Base-by-base conservation (phyloP, 306 rosid genomes). In the Medicago ruthenica region DNA sequence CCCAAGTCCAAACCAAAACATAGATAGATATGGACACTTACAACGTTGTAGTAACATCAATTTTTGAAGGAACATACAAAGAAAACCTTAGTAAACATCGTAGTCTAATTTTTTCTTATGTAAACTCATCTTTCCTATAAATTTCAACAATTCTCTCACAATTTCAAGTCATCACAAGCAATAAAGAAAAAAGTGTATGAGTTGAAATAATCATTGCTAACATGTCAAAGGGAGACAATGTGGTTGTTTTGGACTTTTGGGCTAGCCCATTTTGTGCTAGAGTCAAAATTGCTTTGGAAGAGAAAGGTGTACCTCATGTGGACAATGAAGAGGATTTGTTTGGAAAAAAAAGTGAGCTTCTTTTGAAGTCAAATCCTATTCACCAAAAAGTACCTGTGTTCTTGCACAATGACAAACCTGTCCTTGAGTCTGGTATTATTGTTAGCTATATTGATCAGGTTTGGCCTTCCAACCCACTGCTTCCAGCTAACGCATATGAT, bases 351-450 rank as follows among this genome's bases (percentile, higher is more conserved):
- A 93, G 97, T 72, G 89, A 88, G 6, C 75, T 86, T 67, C 61
- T 93, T 22, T 62, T 81, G 4, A 86, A 80, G 2, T 84, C 92
- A 8, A 91, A 86, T 71, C 96, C 97, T 3, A 80, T 87, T 73
- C 74, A 93, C 60, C 73, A 82, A 73, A 88, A 80, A 67, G 97
- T 91, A 8, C 93, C 96, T 4, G 93, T 91, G 9, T 57, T 89
- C 1, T 65, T 93, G 77, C 97, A 89, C 53, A 62, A 84, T 6
- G 88, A 59, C 7, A 84, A 81, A 12, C 90, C 96, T 13, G 21
- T 93, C 2, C 1, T 21, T 1, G 98, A 91, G 54, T 91, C 85
- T 36, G 17, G 87, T 12, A 83, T 72, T 73, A 89, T 91, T 2
- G 82, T 81, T 53, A 45, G 10, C 37, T 81, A 89, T 77, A 79